Percentiles rank a stretch among this genome's conserved stretches.
phyloP scores from a whole-genome alignment of 2,329 filamentous ascomycete species.

The Chaetomium olivaceum region DNA sequence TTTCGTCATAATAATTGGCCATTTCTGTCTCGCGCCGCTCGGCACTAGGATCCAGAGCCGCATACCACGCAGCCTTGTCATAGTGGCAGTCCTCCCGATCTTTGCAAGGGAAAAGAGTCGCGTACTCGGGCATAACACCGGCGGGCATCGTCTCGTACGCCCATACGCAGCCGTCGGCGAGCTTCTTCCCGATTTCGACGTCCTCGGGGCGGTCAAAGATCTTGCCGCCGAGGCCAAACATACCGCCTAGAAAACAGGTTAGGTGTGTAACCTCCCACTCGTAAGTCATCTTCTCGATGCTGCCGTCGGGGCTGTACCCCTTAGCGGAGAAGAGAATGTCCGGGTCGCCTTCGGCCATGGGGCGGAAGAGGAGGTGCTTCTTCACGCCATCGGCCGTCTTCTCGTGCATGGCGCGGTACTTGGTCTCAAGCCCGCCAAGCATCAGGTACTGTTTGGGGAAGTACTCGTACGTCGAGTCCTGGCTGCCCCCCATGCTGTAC shows the following conservation, averaged over 20 bases:
- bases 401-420: conserved; percentile 73
- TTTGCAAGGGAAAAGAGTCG: conserved; percentile 52
- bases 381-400: conserved; percentile 67
- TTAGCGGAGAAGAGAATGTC: conserved; percentile 76
- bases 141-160: conserved; percentile 61
- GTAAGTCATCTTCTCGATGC: conserved; percentile 42
- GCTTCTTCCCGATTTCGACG: conserved; percentile 61
- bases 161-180: conserved; percentile 71
- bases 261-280: conserved; percentile 65
- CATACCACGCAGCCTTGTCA: conserved; percentile 53
- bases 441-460: conserved; percentile 72
- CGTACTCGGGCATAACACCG: conserved; percentile 66
- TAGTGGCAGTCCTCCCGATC: conserved; percentile 52
- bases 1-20: conserved; percentile 42
- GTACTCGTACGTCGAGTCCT: conserved; percentile 73
- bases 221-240: conserved; percentile 66
- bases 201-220: conserved; percentile 61
- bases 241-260: conserved; percentile 69
- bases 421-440: conserved; percentile 70
- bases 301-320: conserved; percentile 49
- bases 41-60: conserved; percentile 49
- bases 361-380: conserved; percentile 73
- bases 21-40: conserved; percentile 47
- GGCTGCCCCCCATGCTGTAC: conserved; percentile 63
- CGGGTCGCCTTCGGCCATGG: conserved; percentile 66